A percentile compares a stretch with the other conserved stretches of the same genome.
Evolutionary conservation across 176 grass and related monocot genomes (phyloP).

Genomic region (Juncus inflexus): DNA sequence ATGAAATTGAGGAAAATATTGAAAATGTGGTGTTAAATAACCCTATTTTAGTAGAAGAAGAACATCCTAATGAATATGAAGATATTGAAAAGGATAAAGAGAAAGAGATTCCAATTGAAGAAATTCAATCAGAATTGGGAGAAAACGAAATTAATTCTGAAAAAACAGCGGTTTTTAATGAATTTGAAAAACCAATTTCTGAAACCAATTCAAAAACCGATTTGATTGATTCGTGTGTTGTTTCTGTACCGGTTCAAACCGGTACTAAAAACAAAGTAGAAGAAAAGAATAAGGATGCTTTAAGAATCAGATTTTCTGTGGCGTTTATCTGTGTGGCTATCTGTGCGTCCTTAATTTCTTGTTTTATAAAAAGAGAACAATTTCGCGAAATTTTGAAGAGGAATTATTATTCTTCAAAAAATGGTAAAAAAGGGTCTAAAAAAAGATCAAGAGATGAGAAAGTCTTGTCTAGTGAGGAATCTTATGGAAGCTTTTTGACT

Average conservation of each 20-base stretch:
- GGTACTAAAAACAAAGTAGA: background rate
- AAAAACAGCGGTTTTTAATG: background rate
- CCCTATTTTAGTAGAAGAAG: constrained; percentile 2
- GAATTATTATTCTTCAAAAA: constrained; percentile 12
- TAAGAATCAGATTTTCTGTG: constrained; percentile 19
- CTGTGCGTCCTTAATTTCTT: constrained; percentile 13
- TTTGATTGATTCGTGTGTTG: background rate
- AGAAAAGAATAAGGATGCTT: background rate
- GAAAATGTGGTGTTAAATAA: background rate
- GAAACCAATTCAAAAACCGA: constrained; percentile 1
- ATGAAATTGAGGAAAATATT: background rate
- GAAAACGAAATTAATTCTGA: background rate
- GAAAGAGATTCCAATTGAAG: background rate
- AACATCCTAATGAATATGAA: background rate
- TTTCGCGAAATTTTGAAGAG: constrained; percentile 17
- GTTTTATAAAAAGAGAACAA: constrained; percentile 23
- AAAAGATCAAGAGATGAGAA: background rate
- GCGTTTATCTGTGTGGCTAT: constrained; percentile 11
- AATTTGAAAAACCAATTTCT: background rate
- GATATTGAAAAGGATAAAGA: background rate
- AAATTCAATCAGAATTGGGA: constrained; percentile 8
- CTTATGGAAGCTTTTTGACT: constrained; percentile 21
- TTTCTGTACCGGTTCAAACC: background rate
- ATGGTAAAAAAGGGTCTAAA: constrained; percentile 8
- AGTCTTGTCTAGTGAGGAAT: background rate